Percentiles rank a stretch among this genome's conserved stretches.
phyloP scores from a whole-genome alignment of 2,329 filamentous ascomycete species.

The Bipolaris cookei region DNA sequence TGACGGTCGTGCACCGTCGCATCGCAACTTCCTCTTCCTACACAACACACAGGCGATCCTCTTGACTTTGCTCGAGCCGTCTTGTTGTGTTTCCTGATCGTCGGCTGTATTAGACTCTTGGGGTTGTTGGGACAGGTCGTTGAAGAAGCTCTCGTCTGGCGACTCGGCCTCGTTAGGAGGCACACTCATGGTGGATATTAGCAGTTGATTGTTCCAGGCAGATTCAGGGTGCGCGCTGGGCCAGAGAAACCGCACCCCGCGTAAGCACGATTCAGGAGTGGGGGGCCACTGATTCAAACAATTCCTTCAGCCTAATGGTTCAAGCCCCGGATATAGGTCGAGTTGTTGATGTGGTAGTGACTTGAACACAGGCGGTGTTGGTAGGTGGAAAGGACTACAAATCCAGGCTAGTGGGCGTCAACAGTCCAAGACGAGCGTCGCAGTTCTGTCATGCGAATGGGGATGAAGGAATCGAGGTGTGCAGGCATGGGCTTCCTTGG shows the following conservation, averaged over 20 bases:
- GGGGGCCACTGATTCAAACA: slow-evolving; percentile 1
- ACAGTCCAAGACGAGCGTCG: slow-evolving; percentile 8
- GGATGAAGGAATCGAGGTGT: background rate
- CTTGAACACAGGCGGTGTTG: background rate
- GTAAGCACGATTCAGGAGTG: slow-evolving; percentile 25
- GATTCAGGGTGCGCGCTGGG: slow-evolving; percentile 14
- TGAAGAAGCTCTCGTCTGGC: slow-evolving; percentile 60
- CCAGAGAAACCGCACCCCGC: slow-evolving; percentile 15
- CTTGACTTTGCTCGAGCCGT: slow-evolving; percentile 64
- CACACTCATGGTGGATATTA: slow-evolving; percentile 29
- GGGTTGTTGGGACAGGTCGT: slow-evolving; percentile 59
- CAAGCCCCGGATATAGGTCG: background rate
- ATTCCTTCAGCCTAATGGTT: background rate
- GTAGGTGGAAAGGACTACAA: slow-evolving; percentile 7
- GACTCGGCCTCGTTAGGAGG: slow-evolving; percentile 41
- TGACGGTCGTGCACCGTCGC: slow-evolving; percentile 82
- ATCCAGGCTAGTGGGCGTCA: slow-evolving; percentile 17
- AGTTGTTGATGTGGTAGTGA: slow-evolving; percentile 5
- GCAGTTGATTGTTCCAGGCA: slow-evolving; percentile 8
- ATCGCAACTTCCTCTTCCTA: slow-evolving; percentile 88
- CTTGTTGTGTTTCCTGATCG: slow-evolving; percentile 54
- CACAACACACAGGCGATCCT: slow-evolving; percentile 94
- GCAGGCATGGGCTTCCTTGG: slow-evolving; percentile 16
- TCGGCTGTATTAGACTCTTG: slow-evolving; percentile 47
- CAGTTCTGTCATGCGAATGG: slow-evolving; percentile 8